A percentile compares a stretch with the other conserved stretches of the same genome.
These are phyloP conservation scores for Apostasia ramifera DNA, from an alignment of 106 monocot genomes.

Conservation along the genomic window DNA sequence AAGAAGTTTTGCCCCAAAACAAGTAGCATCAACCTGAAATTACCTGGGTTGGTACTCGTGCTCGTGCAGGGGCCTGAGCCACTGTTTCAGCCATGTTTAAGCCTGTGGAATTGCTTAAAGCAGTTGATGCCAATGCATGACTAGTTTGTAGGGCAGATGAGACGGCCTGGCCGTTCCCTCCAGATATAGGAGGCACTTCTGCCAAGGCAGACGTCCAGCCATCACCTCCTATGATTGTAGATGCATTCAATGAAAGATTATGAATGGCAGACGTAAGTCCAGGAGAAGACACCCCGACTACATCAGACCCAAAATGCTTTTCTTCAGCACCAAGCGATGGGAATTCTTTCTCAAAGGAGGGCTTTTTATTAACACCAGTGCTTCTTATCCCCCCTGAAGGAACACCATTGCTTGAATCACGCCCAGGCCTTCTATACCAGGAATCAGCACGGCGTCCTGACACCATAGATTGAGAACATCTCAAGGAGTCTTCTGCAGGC, in stretches of 20 bases:
- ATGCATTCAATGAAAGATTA: conserved; percentile 17
- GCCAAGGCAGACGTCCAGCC: conserved; percentile 69
- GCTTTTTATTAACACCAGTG: conserved; percentile 14
- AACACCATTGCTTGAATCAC: conserved; percentile 21
- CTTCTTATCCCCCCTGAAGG: conserved; percentile 18
- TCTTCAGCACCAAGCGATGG: conserved; percentile 66
- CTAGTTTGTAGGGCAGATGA: conserved; percentile 18
- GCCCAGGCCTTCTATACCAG: conserved; percentile 20
- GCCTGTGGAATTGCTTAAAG: conserved; percentile 21
- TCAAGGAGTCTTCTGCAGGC: conserved; percentile 25
- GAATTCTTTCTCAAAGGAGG: conserved; percentile 58
- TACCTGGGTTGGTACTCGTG: conserved; percentile 43
- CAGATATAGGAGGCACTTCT: conserved; percentile 32
- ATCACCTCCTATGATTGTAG: conserved; percentile 28
- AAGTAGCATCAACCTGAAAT: conserved; percentile 3
- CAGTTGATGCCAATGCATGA: conserved; percentile 3
- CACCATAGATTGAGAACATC: conserved; percentile 27
- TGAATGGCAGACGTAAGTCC: conserved; percentile 20
- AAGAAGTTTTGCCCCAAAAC: background rate
- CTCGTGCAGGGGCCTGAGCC: conserved; percentile 43
- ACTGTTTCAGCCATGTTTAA: conserved; percentile 82
- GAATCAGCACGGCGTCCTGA: conserved; percentile 21
- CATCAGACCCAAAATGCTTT: conserved; percentile 25
- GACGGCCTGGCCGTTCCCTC: conserved; percentile 18
- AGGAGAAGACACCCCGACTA: conserved; percentile 32